Conservation (phyloP, 2,329 filamentous ascomycete species). For the Aspergillus persii region DNA sequence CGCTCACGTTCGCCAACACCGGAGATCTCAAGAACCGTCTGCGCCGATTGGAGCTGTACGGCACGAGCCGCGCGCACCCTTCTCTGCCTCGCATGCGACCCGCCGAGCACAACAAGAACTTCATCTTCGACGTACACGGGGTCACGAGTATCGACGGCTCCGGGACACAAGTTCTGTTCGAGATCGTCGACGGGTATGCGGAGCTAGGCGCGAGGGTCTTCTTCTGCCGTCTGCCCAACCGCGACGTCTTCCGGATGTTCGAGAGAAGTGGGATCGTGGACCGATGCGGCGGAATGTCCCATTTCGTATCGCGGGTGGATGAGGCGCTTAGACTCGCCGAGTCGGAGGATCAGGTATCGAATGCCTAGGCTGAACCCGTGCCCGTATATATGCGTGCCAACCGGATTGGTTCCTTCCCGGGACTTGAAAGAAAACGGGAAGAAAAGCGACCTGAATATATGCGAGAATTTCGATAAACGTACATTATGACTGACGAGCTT, state of each 20-base stretch:
- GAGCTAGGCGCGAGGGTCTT: slow-evolving; percentile 64
- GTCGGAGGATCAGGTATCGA: slow-evolving; percentile 56
- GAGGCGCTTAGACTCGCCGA: slow-evolving; percentile 82
- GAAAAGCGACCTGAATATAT: background rate
- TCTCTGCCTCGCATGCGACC: slow-evolving; percentile 76
- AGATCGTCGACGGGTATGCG: slow-evolving; percentile 83
- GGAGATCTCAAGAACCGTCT: slow-evolving; percentile 84
- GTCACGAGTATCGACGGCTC: slow-evolving; percentile 93
- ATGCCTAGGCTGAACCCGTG: slow-evolving; percentile 19
- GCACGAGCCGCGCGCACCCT: slow-evolving; percentile 80
- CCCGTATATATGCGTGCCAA: background rate
- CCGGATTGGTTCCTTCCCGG: background rate
- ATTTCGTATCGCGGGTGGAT: slow-evolving; percentile 80
- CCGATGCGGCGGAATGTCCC: slow-evolving; percentile 69
- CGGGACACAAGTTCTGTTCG: slow-evolving; percentile 83
- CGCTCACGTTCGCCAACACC: slow-evolving; percentile 94
- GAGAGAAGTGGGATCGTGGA: slow-evolving; percentile 80
- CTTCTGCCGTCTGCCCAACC: slow-evolving; percentile 54
- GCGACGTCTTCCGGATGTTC: slow-evolving; percentile 69
- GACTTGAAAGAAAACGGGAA: background rate
- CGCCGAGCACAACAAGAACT: slow-evolving; percentile 80
- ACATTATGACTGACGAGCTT: slow-evolving; percentile 8
- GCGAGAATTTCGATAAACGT: background rate
- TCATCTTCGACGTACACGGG: slow-evolving; percentile 98
- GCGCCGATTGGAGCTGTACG: slow-evolving; percentile 81